Conservation (phyloP, 1,284 basidiomycete species). For the Melampsora americana region DNA sequence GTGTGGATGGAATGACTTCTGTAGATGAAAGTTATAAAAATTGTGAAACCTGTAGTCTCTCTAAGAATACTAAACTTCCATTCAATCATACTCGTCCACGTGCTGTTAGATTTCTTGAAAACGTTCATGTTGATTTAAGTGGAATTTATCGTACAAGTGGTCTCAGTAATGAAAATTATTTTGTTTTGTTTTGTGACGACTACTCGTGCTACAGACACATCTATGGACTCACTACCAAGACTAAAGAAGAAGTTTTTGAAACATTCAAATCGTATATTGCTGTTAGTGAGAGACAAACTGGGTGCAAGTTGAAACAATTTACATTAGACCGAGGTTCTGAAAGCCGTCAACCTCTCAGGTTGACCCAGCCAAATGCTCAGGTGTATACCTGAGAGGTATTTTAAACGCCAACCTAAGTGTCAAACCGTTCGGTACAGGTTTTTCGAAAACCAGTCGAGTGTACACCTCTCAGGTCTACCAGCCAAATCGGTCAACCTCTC, state of each 20-base stretch:
- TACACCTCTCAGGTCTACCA: no score
- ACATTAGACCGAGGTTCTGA: neutral
- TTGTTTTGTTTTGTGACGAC: neutral
- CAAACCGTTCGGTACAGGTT: no score
- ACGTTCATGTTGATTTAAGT: neutral
- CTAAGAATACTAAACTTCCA: neutral
- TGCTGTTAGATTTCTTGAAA: neutral
- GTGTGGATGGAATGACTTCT: neutral
- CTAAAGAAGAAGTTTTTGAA: neutral
- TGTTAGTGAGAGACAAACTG: neutral
- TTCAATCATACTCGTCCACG: neutral
- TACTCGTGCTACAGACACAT: neutral
- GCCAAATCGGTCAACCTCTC: no score
- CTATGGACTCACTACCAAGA: neutral
- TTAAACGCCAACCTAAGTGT: no score
- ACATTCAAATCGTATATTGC: neutral
- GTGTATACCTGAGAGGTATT: no score
- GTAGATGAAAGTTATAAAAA: neutral
- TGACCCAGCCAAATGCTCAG: no score
- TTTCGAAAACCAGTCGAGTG: no score
- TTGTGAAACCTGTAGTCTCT: neutral
- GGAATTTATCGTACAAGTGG: neutral
- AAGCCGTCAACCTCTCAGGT: no score
- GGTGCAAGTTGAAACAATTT: neutral
- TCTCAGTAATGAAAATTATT: neutral